Base-by-base conservation (phyloP, 768 basidiomycete species). In the Crassisporium funariophilum region DNA sequence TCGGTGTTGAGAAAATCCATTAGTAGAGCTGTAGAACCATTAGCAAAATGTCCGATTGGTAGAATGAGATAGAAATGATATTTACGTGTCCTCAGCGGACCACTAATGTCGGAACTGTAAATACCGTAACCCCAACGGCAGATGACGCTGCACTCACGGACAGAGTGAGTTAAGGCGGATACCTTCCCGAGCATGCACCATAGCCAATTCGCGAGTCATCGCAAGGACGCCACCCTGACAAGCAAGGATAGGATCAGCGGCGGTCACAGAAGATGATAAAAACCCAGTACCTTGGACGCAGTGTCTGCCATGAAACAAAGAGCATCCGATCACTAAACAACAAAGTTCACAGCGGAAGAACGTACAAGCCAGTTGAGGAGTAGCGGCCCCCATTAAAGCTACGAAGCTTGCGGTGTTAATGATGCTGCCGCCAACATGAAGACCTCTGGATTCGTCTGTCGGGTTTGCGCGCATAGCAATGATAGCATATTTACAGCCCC, bases 381-480 rank as follows among this genome's bases (percentile, higher is more conserved):
- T 98, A 8, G 97, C 97, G 44, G 97, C 97, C 27, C 97, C 97
- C 76, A 95, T 72, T 50, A 93, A 69, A 11, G 95, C 95, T 15
- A 99, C 97, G 63, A 99, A 99, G 61, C 91, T 95, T 3, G 97
- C 95, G 8, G 92, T 95, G 70, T 98, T 98, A 72, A 98, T 98
- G 72, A 99, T 95, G 58, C 90, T 92, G 47, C 91, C 91, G 35
- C 91, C 91, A 9, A 74, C 71, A 59, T 79, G 85, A 10, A 98
- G 79, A 3, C 90, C 88, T 66, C 86, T 91, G 50, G 79, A 71
- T 49, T 79, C 78, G 47, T 98, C 94, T 36, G 81, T 81, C 9
- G 91, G 81, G 69, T 99, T 99, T 52, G 91, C 69, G 50, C 91
- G 85, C 95, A 99, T 99, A 27, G 97, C 97, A 41, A 86, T 74